These are phyloP conservation scores for Acorus gramineus DNA, from an alignment of 106 monocot genomes.

Conservation along the genomic window DNA sequence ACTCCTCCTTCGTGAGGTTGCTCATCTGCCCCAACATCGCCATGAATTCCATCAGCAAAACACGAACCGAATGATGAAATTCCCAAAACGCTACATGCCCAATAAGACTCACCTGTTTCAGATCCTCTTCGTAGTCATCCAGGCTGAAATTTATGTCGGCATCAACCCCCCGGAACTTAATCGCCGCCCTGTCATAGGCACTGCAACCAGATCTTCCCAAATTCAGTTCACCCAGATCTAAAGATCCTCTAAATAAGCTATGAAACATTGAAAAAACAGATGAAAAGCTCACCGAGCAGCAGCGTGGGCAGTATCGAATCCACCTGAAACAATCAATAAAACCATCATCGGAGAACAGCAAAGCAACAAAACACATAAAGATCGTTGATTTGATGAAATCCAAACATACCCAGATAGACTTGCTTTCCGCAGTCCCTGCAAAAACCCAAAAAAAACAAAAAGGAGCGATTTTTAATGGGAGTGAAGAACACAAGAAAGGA, in stretches of 20 bases:
- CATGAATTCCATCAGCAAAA: neutral
- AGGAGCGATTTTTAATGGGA: neutral
- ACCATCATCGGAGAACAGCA: neutral
- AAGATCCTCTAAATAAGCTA: too few relatives aligned
- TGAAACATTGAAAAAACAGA: neutral
- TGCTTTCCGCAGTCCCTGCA: conserved; percentile 87
- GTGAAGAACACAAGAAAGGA: neutral
- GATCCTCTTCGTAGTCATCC: conserved; percentile 47
- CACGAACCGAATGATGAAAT: neutral
- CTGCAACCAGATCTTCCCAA: conserved; percentile 7
- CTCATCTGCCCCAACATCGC: conserved; percentile 36
- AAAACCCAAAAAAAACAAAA: neutral
- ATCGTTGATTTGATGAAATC: neutral
- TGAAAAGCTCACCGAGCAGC: conserved; percentile 34
- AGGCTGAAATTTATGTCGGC: conserved; percentile 59
- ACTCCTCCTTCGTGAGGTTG: conserved; percentile 89
- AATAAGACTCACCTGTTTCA: conserved; percentile 36
- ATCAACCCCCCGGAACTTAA: conserved; percentile 50
- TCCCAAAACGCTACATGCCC: neutral
- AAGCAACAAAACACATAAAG: neutral
- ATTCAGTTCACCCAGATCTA: too few relatives aligned
- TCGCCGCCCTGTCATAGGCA: conserved; percentile 53
- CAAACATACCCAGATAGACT: conserved; percentile 60
- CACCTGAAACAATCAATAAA: conserved; percentile 34
- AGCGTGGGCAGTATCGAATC: conserved; percentile 77